These are phyloP conservation scores for Sclerotinia minor DNA, from an alignment of 2,329 filamentous ascomycete genomes.

Conservation along the genomic window DNA sequence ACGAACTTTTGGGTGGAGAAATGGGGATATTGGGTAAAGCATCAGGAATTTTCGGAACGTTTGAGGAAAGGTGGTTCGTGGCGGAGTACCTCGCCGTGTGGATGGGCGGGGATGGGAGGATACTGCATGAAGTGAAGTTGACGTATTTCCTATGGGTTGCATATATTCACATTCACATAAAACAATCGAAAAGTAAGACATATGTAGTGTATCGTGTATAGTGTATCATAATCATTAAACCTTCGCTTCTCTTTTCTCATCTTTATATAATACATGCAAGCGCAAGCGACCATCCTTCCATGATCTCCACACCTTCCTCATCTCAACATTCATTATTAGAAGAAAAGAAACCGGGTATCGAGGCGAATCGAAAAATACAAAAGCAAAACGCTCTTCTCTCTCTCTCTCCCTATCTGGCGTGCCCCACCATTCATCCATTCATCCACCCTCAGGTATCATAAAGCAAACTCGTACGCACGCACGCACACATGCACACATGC, in stretches of 20 bases:
- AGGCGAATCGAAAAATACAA: slow-evolving; percentile 19
- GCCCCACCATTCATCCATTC: too few species aligned
- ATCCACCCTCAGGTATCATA: slow-evolving; percentile 2
- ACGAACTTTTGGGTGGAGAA: neutral
- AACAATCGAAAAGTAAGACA: neutral
- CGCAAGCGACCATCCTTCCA: neutral
- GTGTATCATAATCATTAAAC: slow-evolving; percentile 17
- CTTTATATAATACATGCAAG: neutral
- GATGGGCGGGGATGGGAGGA: neutral
- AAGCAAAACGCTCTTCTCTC: slow-evolving; percentile 7
- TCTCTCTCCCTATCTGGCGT: neutral
- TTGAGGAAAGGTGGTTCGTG: neutral
- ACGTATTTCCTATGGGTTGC: too few species aligned
- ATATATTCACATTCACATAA: neutral
- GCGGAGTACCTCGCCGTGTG: neutral
- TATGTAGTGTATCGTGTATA: neutral
- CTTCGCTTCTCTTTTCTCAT: neutral
- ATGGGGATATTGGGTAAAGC: neutral
- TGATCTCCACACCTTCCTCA: neutral
- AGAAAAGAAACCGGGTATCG: slow-evolving; percentile 23
- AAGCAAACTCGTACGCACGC: neutral
- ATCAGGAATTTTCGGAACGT: neutral
- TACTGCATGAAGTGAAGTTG: neutral
- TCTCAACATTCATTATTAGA: slow-evolving; percentile 4
- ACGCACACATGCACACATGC: neutral